These are phyloP conservation scores for Aspergillus sp. DNA, from an alignment of 2,329 filamentous ascomycete species.

Conservation along the genomic window DNA sequence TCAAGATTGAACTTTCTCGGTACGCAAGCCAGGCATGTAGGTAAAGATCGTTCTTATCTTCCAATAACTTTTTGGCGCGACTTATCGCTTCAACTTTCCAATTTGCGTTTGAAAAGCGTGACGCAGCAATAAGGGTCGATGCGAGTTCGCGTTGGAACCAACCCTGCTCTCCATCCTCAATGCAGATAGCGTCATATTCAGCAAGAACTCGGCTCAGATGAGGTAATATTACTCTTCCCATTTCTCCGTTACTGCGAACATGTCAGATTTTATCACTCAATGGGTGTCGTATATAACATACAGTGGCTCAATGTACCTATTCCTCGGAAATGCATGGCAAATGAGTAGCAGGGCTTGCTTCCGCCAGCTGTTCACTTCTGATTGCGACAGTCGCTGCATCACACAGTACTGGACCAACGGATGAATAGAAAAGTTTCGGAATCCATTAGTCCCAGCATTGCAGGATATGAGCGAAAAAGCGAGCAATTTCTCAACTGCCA, in stretches of 20 bases:
- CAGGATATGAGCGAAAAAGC: slow-evolving; percentile 19
- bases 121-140: slow-evolving; percentile 4
- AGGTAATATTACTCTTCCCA: slow-evolving; percentile 1
- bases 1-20: background rate
- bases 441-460: slow-evolving; percentile 9
- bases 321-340: slow-evolving; percentile 7
- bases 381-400: background rate
- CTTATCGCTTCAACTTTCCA: slow-evolving; percentile 6
- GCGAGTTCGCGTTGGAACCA: slow-evolving; percentile 4
- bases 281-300: background rate
- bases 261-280: background rate
- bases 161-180: slow-evolving; percentile 2
- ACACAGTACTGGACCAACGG: slow-evolving; percentile 21
- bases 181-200: slow-evolving; percentile 7
- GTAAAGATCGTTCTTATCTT: background rate
- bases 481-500: slow-evolving; percentile 18
- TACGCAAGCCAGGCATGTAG: background rate
- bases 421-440: slow-evolving; percentile 19
- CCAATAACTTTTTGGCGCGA: background rate
- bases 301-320: slow-evolving; percentile 4
- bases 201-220: slow-evolving; percentile 7
- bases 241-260: slow-evolving; percentile 3
- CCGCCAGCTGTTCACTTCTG: slow-evolving; percentile 7
- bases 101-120: slow-evolving; percentile 6
- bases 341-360: slow-evolving; percentile 6